Evolutionary conservation across 805 yeast genomes (phyloP).

Genomic region (Jamesozyma jinghongensis): DNA sequence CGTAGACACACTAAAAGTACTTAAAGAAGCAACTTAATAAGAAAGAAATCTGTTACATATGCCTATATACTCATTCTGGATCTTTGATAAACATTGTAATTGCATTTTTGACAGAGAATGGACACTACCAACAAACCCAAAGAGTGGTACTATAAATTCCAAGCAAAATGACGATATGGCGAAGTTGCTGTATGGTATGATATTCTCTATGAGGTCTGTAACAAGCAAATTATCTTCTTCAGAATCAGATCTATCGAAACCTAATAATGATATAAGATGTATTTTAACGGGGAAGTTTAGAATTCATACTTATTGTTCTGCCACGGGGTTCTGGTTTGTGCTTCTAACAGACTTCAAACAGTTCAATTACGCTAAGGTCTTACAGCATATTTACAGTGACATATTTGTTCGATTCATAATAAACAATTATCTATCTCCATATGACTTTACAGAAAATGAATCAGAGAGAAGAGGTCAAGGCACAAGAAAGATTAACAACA

Average conservation of each 20-base stretch:
- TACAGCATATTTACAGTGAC: constrained; percentile 27
- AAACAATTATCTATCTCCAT: constrained; percentile 25
- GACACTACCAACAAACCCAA: constrained; percentile 31
- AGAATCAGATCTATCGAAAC: constrained; percentile 13
- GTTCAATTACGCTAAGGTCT: constrained; percentile 20
- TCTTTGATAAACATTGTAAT: constrained; percentile 86
- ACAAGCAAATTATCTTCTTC: constrained; percentile 41
- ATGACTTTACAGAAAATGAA: constrained; percentile 26
- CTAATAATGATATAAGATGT: constrained; percentile 25
- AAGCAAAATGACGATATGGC: constrained; percentile 61
- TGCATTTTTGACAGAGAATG: constrained; percentile 79
- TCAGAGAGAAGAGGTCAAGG: constrained; percentile 29
- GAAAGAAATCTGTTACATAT: constrained; percentile 3
- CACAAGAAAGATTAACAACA: constrained; percentile 23
- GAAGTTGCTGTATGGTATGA: constrained; percentile 76
- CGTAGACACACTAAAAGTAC: too few relatives aligned
- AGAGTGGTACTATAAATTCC: constrained; percentile 36
- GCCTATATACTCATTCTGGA: constrained; percentile 79
- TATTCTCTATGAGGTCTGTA: constrained; percentile 70
- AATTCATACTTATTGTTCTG: constrained; percentile 71
- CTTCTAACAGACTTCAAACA: constrained; percentile 53
- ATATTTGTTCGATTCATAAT: constrained; percentile 26
- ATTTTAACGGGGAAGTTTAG: constrained; percentile 68
- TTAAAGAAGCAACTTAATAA: neutral
- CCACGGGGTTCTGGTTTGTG: constrained; percentile 69